These are phyloP conservation scores for Salvia sclarea DNA, from an alignment of 305 asterid genomes.

Conservation along the genomic window DNA sequence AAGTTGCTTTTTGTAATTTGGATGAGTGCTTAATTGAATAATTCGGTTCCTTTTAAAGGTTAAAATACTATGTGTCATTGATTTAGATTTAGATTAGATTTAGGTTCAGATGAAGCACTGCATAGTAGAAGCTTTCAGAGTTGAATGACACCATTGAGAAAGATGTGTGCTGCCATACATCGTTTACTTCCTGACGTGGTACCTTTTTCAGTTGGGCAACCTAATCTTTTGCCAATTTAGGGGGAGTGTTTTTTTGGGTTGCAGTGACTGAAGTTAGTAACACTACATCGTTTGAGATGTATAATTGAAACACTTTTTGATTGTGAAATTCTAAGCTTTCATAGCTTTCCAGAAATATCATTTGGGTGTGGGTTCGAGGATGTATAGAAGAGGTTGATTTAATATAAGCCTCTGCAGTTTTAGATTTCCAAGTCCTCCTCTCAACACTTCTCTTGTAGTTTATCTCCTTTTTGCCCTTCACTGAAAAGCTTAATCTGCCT, in stretches of 20 bases:
- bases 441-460: background rate
- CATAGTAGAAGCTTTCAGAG: background rate
- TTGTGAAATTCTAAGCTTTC: background rate
- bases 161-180: background rate
- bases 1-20: background rate
- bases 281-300: background rate
- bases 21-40: background rate
- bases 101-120: background rate
- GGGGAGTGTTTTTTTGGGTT: background rate
- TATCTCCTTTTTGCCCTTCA: background rate
- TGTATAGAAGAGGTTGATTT: background rate
- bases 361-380: constrained; percentile 1
- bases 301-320: background rate
- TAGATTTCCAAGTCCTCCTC: background rate
- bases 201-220: background rate
- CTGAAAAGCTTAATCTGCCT: background rate
- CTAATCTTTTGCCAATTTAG: background rate
- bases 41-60: background rate
- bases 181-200: background rate
- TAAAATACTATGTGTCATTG: background rate
- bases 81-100: background rate
- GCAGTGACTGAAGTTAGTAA: background rate
- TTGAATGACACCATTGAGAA: background rate
- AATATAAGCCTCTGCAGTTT: background rate
- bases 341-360: background rate